Conservation (phyloP, 257 asterid species). For the Cynanchum wilfordii region DNA sequence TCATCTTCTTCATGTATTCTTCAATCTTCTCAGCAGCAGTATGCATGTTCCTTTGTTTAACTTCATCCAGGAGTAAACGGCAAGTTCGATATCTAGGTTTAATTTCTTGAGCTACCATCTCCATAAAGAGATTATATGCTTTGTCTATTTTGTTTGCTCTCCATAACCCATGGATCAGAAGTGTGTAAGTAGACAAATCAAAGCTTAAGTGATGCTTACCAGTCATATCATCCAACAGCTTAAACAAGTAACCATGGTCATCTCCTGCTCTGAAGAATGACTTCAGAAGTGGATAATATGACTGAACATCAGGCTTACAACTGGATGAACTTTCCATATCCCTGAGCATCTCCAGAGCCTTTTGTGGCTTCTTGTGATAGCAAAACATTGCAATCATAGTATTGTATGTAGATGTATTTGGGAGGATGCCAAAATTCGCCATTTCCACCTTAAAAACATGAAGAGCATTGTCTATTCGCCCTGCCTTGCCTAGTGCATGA, state of each 20-base stretch:
- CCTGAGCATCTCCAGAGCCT: conserved; percentile 45
- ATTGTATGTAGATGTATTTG: conserved; percentile 72
- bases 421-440: conserved; percentile 38
- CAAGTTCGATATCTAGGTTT: conserved; percentile 79
- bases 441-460: conserved; percentile 50
- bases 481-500: conserved; percentile 62
- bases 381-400: conserved; percentile 82
- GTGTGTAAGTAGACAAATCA: conserved; percentile 67
- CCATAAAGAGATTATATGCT: conserved; percentile 56
- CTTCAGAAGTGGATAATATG: conserved; percentile 66
- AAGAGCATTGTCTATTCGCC: conserved; percentile 43
- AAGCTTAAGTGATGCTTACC: conserved; percentile 60
- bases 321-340: conserved; percentile 49
- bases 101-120: conserved; percentile 59
- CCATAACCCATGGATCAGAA: conserved; percentile 81
- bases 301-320: conserved; percentile 76
- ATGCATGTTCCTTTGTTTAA: conserved; percentile 51
- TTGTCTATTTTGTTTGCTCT: conserved; percentile 45
- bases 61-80: conserved; percentile 54
- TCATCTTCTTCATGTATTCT: conserved; percentile 61
- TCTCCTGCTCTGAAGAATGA: conserved; percentile 38
- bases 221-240: conserved; percentile 52
- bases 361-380: conserved; percentile 42
- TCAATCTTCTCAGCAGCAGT: conserved; percentile 51
- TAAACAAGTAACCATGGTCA: conserved; percentile 23